Base-by-base conservation (phyloP, 352 stramenopile species). In the Peronospora tabacina region DNA sequence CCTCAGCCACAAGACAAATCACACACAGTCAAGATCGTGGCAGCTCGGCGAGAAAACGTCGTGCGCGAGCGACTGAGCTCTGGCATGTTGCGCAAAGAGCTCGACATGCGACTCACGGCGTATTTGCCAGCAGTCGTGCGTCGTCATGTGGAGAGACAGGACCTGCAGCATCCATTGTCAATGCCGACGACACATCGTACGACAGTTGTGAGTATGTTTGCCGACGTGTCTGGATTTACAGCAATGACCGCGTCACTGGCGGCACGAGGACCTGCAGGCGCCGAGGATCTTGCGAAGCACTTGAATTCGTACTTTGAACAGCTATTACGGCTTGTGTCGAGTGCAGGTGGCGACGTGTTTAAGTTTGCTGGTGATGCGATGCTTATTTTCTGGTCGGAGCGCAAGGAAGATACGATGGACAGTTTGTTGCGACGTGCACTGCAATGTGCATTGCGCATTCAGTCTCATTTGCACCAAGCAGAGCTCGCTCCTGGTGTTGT, bases 311-410 rank as follows among this genome's bases (percentile, higher is more conserved):
- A 95, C 65, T 97, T 92, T 66, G 76, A 92, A 52, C 83, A 94
- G 66, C 63, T 94, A 7, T 49, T 94, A 34, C 58, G 76, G 17
- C 71, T 88, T 33, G 72, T 94, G n/a, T 85, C 80, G 4, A 87
- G 78, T 47, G 80, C 82, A 10, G 71, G 72, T 7, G 82, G 85
- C 35, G 87, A 96, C 64, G 86, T 95, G 15, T 94, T 97, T 64
- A 97, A 98, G 72, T 98, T 98, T 55, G 92, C 92, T 10, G 92
- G 92, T n/a, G 92, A 98, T 43, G 92, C 92, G 13, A 88, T 97
- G 76, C 87, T 97, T 47, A 90, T 97, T 35, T 90, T 98, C 43
- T 98, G 90, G 90, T 82, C 82, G 8, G 76, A 87, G 53, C 90
- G 89, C 63, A 90, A 95, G 49, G 81, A 96, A 22, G 83, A 95